Evolutionary conservation across 768 basidiomycete genomes (phyloP), one percentile per base, ranked within the genome.

Genomic region (Mycena latifolia): DNA sequence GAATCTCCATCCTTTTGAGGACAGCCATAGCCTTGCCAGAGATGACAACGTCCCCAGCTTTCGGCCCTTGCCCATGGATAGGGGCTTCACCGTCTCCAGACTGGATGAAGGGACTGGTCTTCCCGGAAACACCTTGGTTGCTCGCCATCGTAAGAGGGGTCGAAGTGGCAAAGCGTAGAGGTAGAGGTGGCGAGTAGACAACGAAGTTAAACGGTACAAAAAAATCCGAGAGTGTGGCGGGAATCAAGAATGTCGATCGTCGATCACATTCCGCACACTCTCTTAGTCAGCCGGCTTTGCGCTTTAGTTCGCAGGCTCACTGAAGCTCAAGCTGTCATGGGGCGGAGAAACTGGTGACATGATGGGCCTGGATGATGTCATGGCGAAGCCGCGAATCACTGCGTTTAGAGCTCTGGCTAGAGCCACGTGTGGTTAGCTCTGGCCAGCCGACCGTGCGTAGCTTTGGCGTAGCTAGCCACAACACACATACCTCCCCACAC

Each of bases 181-280:
- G 6, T 5, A 28, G 15, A n/a, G n/a, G n/a, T n/a, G n/a, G n/a
- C n/a, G 24, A 10, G 28, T 3, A 56, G 43, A 57, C 56, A 57
- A 57, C 56, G 45, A 29, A 57, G 56, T 57, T 57, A n/a, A n/a
- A n/a, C 43, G 35, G 28, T 22, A 22, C 56, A 33, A 45, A 47
- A 46, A 47, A 57, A 57, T 29, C 22, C 39, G 12, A 11, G 55
- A 46, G 56, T 31, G 56, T 24, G 56, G 9, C 43, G 56, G 56
- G 43, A 39, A 47, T 22, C 45, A 57, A 39, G 4, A 14, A 57
- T 14, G 17, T 57, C 20, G 25, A 28, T 39, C 14, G 9, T 7
- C 39, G 27, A 55, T 55, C 50, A 31, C 50, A 27, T 28, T 55
- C 54, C 24, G 22, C 37, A n/a, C 54, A 55, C 54, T 55, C 54